Evolutionary conservation across 257 asterid species (phyloP).

Genomic region (Ophiorrhiza pumila): DNA sequence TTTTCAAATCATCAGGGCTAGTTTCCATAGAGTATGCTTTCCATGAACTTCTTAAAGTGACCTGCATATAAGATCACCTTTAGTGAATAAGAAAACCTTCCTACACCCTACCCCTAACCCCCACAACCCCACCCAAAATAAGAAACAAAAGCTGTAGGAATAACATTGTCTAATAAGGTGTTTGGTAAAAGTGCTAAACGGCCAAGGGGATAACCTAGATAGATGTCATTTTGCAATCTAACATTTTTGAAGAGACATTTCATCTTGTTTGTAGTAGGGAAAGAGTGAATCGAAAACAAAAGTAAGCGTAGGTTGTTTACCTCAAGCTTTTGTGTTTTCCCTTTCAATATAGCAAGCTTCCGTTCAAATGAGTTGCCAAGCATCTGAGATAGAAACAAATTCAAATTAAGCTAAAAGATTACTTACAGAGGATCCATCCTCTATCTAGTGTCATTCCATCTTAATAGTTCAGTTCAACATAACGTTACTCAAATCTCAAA

Average conservation of each 20-base stretch:
- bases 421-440: not conserved
- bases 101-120: too few species aligned
- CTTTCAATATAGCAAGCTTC: slow-evolving; percentile 63
- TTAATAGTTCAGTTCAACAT: not conserved
- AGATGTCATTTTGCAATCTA: not conserved
- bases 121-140: too few species aligned
- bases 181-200: not conserved
- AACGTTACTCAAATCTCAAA: not conserved
- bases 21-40: slow-evolving; percentile 28
- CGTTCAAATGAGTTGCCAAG: slow-evolving; percentile 84
- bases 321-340: slow-evolving; percentile 27
- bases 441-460: not conserved
- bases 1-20: slow-evolving; percentile 16
- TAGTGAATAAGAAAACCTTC: too few species aligned
- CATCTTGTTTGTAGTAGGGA: not conserved
- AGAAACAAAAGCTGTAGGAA: not conserved
- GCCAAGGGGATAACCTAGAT: not conserved
- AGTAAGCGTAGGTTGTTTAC: slow-evolving; percentile 14
- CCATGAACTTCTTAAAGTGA: slow-evolving; percentile 33
- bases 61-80: slow-evolving; percentile 17
- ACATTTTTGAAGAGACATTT: not conserved
- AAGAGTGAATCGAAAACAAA: not conserved
- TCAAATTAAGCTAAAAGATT: too few species aligned
- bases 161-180: not conserved
- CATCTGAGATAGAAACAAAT: slow-evolving; percentile 43